Evolutionary conservation across 352 stramenopile genomes (phyloP).

Genomic region (Elongisporangium prolatum): DNA sequence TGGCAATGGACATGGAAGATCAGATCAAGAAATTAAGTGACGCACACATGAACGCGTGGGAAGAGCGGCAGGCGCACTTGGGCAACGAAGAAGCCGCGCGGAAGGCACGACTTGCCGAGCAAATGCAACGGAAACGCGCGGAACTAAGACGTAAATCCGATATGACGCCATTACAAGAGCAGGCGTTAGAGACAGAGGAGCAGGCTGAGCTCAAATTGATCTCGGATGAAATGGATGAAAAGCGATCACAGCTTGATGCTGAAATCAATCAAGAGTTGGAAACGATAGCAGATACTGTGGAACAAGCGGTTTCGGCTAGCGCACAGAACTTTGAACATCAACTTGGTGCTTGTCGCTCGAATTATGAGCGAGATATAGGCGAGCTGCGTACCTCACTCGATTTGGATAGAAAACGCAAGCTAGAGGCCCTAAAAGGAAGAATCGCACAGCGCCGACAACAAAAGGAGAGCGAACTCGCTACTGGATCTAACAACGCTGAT

Average conservation of each 20-base stretch:
- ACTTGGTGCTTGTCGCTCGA: constrained; percentile 15
- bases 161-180: background rate
- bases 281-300: constrained; percentile 16
- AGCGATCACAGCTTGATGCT: constrained; percentile 15
- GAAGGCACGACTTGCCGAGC: constrained; percentile 15
- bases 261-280: constrained; percentile 20
- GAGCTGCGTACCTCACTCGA: constrained; percentile 15
- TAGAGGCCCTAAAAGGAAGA: constrained; percentile 15
- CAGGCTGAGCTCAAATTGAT: constrained; percentile 3
- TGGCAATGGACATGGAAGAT: constrained; percentile 23
- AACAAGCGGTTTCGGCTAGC: constrained; percentile 10
- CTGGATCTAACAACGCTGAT: background rate
- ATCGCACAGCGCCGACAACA: constrained; percentile 9
- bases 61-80: constrained; percentile 19
- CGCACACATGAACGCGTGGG: constrained; percentile 14
- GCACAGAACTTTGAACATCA: constrained; percentile 21
- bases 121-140: constrained; percentile 13
- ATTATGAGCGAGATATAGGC: constrained; percentile 21
- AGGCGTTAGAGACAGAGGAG: constrained; percentile 9
- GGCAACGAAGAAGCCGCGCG: constrained; percentile 13
- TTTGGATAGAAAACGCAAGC: constrained; percentile 14
- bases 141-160: background rate
- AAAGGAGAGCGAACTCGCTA: background rate
- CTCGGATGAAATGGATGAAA: constrained; percentile 14
- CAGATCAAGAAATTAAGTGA: constrained; percentile 29